Evolutionary conservation across 768 basidiomycete genomes (phyloP), one percentile per base, ranked within the genome.

Genomic region (Dacryopinax spathularia): DNA sequence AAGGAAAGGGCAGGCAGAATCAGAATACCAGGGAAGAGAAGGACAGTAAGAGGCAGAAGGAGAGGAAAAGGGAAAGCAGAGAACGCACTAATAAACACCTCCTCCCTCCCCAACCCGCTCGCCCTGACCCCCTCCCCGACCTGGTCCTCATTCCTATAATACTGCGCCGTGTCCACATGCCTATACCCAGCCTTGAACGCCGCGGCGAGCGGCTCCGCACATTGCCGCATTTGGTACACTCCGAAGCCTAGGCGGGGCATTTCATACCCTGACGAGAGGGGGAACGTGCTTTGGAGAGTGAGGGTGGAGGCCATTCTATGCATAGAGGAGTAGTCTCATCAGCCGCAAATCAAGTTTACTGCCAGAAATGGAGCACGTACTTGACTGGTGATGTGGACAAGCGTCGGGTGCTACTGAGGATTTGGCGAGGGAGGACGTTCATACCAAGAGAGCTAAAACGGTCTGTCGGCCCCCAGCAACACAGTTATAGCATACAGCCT

Each of bases 81-180:
- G 37, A n/a, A 74, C 82, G 61, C 67, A 88, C 88, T 89, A 68
- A 90, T 80, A 73, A 89, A 90, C 34, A 88, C 66, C 13, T 87
- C 80, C n/a, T 75, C 75, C 65, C 87, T 76, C 0, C 75, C 67
- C 10, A 89, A 62, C 1, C 80, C 82, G 59, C 81, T 83, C 62
- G 82, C 63, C 22, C 64, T 61, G 6, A 71, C 35, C 37, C 67
- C 70, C 43, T 67, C 35, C 5, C 70, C 70, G 18, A 70, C 70
- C 48, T 66, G 62, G 15, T 41, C 61, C 63, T 71, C 70, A 48
- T 82, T 64, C 63, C 74, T 75, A 70, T 89, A 90, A 34, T 77
- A 75, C 66, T 85, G 85, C 1, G 89, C 89, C 0, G 85, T 81
- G 71, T 90, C 89, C 41, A 89, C 75, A 64, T 88, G 89, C 63